A percentile compares a stretch with the other conserved stretches of the same genome.
Conservation (phyloP, 495 filamentous ascomycete species). For the Amniculicola lignicola region DNA sequence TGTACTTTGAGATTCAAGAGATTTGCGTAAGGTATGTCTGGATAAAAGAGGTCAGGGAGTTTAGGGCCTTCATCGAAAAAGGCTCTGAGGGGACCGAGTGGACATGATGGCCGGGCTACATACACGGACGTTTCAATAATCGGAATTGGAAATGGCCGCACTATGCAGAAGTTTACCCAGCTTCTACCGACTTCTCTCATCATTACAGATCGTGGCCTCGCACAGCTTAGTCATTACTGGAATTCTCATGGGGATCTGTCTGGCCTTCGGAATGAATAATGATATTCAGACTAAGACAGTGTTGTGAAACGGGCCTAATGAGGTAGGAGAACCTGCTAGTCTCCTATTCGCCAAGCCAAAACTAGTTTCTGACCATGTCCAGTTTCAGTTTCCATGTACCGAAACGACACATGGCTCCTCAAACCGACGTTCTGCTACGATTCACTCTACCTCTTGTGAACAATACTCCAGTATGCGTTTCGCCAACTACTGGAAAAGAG, state of each 20-base stretch:
- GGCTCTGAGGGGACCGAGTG: too few species aligned
- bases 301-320: not conserved
- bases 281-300: too few species aligned
- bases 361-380: not conserved
- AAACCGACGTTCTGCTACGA: too few species aligned
- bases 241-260: too few species aligned
- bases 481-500: not conserved
- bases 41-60: slow-evolving; percentile 39
- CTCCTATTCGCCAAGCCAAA: not conserved
- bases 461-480: not conserved
- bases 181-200: not conserved
- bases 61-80: slow-evolving; percentile 24
- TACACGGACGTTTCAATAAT: too few species aligned
- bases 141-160: too few species aligned
- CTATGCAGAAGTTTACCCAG: not conserved
- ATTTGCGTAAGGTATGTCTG: slow-evolving; percentile 43
- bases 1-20: slow-evolving; percentile 46
- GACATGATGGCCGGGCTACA: too few species aligned
- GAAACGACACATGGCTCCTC: not conserved
- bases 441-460: not conserved
- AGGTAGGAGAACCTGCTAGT: not conserved
- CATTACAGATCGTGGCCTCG: not conserved
- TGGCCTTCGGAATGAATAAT: too few species aligned
- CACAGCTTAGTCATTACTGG: too few species aligned
- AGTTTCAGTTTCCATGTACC: not conserved